Base-by-base conservation (phyloP, 148 eudicot species). In the Fagopyrum homotropicum region DNA sequence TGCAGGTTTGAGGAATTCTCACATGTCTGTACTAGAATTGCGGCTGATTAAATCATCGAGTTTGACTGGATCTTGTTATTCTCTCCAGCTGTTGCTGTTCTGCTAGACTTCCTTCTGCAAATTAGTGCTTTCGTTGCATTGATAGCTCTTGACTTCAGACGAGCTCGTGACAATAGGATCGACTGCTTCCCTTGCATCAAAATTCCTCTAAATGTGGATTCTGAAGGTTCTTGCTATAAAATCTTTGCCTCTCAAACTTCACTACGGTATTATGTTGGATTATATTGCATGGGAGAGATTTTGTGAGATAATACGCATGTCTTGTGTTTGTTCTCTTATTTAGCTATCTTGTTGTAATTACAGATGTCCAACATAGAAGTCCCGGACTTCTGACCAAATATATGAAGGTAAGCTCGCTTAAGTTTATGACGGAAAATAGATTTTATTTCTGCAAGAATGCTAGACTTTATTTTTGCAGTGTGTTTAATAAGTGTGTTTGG, bases 151-250 rank as follows among this genome's bases (percentile, higher is more conserved):
- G 91, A 88, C 81, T 86, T 81, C 54, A 73, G 40, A 80, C 81
- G 91, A 78, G 85, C 89, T 46, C 87, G 80, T 72, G 91, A 84
- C 81, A 80, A 69, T 75, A 84, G 91, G 80, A 79, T 86, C 77
- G 91, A 88, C 76, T 88, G 91, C 77, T 82, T 88, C 74, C 91
- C 91, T 30, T 88, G 89, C 83, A 60, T 88, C 68, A 84, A 79
- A 80, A 56, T 86, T 54, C 73, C 79, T 69, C 52, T 82, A 17
- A 75, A 77, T 30, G 78, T 40, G 44, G 83, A 79, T 9, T 61
- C 61, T 30, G 80, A 81, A 29, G 82, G 79, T 81, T 83, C 86
- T 88, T 40, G 3, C 50, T 19, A 46, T 49, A 9, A 19, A 64
- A 29, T 64, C 70, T 40, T 43, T 6, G 71, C 71, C 19, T 66